Evolutionary conservation across 148 eudicot species (phyloP).

Genomic region (Agrostemma githago): DNA sequence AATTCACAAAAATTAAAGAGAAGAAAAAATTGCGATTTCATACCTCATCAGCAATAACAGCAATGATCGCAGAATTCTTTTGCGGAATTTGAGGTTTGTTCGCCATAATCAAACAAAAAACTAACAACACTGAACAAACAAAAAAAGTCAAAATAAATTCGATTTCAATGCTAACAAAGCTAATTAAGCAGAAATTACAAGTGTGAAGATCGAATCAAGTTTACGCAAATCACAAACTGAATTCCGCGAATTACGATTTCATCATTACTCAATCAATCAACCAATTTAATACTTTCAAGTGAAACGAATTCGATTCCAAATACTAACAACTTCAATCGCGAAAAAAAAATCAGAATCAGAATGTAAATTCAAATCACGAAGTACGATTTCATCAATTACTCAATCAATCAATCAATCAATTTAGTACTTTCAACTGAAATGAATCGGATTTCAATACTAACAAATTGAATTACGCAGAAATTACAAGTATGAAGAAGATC

Average conservation of each 20-base stretch:
- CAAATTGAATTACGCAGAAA: neutral
- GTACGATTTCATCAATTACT: too few relatives aligned
- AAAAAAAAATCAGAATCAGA: conserved; percentile 9
- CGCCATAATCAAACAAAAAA: conserved; percentile 42
- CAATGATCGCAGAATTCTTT: conserved; percentile 66
- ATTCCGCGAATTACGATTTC: neutral
- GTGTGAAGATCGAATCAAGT: too few relatives aligned
- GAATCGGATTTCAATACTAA: neutral
- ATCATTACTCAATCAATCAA: too few relatives aligned
- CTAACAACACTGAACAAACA: neutral
- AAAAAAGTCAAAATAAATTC: neutral
- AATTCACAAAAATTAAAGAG: neutral
- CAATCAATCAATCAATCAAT: too few relatives aligned
- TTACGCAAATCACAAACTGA: too few relatives aligned
- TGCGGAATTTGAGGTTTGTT: conserved; percentile 56
- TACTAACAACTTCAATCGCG: too few relatives aligned
- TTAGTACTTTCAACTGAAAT: too few relatives aligned
- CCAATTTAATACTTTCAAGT: too few relatives aligned
- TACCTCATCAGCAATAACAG: conserved; percentile 84
- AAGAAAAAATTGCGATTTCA: neutral
- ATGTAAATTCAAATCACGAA: neutral
- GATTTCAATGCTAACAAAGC: neutral
- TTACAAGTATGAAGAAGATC: too few relatives aligned
- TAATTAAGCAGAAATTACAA: too few relatives aligned
- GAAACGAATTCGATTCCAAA: too few relatives aligned